Conservation (phyloP, 2,329 filamentous ascomycete species). For the Elsinoe arachidis region DNA sequence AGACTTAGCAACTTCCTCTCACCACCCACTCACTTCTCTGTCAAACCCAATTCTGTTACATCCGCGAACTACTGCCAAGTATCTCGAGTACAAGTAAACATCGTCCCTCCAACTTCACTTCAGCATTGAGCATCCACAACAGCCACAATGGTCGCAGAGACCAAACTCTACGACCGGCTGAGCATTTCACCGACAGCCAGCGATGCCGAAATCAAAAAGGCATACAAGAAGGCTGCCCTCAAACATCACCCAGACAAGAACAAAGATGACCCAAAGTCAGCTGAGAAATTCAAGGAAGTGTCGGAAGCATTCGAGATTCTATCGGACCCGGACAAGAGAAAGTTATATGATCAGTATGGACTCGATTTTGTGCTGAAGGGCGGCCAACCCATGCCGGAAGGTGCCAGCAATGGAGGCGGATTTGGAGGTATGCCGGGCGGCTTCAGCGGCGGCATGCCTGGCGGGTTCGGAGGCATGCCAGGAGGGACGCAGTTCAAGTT, state of each 20-base stretch:
- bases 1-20: neutral
- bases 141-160: constrained; percentile 78
- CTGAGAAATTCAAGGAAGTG: constrained; percentile 96
- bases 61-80: no score
- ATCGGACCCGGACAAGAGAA: constrained; percentile 92
- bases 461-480: constrained; percentile 43
- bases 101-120: neutral
- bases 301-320: constrained; percentile 98
- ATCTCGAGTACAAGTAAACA: no score
- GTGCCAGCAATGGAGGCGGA: constrained; percentile 38
- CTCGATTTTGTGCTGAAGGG: constrained; percentile 86
- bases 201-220: constrained; percentile 96
- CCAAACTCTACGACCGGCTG: constrained; percentile 86
- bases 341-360: constrained; percentile 88
- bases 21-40: neutral
- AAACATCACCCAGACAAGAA: constrained; percentile 93
- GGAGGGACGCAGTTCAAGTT: constrained; percentile 54
- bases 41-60: neutral
- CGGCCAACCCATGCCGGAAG: constrained; percentile 58
- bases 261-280: constrained; percentile 74
- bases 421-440: constrained; percentile 48
- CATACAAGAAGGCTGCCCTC: constrained; percentile 78
- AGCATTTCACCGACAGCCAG: constrained; percentile 68
- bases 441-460: constrained; percentile 20
- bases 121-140: constrained; percentile 4